A percentile compares a stretch with the other conserved stretches of the same genome.
These are phyloP conservation scores for Tolypocladium tropicale DNA, from an alignment of 2,329 filamentous ascomycete species.

Conservation along the genomic window DNA sequence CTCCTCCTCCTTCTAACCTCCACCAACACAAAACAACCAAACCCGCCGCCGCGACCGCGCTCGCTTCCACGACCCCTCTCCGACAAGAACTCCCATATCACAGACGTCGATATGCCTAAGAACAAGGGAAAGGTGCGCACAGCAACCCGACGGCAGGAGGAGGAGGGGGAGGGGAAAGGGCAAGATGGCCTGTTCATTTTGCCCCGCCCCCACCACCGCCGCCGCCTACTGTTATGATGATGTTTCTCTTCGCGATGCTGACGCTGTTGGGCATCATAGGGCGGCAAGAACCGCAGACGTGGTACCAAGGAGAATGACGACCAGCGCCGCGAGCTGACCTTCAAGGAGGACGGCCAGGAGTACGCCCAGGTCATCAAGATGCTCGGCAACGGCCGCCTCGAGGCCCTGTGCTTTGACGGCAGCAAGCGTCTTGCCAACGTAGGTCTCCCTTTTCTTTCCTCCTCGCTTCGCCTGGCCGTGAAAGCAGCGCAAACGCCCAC, in stretches of 20 bases:
- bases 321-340: constrained; percentile 95
- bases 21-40: no score
- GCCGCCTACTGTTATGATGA: not conserved
- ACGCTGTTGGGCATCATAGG: constrained; percentile 40
- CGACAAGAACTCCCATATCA: not conserved
- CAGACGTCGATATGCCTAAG: constrained; percentile 69
- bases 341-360: constrained; percentile 94
- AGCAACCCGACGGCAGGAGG: no score
- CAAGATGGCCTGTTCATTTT: not conserved
- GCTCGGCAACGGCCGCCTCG: constrained; percentile 88
- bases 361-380: constrained; percentile 60
- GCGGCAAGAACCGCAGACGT: constrained; percentile 95
- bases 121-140: constrained; percentile 92
- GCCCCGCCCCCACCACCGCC: constrained; percentile 18
- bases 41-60: not conserved
- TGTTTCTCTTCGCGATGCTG: constrained; percentile 1
- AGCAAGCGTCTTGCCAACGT: constrained; percentile 32
- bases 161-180: not conserved
- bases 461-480: not conserved
- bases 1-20: not conserved
- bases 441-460: constrained; percentile 8
- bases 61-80: not conserved
- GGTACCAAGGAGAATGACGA: constrained; percentile 99
- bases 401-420: constrained; percentile 92
- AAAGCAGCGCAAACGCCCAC: no score